phyloP scores from a whole-genome alignment of 2,329 filamentous ascomycete genomes.

The Aspergillus proliferans region DNA sequence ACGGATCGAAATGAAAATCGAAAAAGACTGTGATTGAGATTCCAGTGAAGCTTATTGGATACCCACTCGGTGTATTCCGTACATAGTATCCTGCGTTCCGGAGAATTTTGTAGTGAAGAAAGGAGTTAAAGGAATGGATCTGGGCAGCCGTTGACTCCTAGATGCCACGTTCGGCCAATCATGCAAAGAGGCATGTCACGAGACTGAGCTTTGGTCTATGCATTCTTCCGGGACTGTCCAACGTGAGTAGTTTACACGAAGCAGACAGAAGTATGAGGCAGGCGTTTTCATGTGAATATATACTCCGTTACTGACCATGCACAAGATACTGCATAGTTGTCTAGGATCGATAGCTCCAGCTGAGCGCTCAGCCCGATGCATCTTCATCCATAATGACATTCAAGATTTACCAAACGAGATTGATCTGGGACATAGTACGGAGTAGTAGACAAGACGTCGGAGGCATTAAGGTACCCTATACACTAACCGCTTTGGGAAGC shows the following conservation, averaged over 20 bases:
- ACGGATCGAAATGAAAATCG: too few relatives aligned
- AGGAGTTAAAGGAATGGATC: neutral
- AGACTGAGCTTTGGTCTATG: neutral
- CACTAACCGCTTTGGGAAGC: neutral
- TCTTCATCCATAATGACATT: too few relatives aligned
- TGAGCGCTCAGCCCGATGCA: too few relatives aligned
- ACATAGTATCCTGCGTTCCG: neutral
- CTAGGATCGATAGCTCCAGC: too few relatives aligned
- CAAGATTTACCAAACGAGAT: too few relatives aligned
- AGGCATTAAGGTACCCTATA: neutral
- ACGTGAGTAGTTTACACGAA: too few relatives aligned
- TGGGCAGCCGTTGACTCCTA: neutral
- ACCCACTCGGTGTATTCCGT: neutral
- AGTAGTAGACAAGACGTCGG: neutral
- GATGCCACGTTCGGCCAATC: neutral
- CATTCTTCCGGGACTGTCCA: neutral
- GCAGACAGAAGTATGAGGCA: too few relatives aligned
- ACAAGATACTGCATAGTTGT: too few relatives aligned
- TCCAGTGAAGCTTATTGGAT: neutral
- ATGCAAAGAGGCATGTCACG: neutral
- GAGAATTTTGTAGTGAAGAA: neutral
- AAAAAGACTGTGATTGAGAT: too few relatives aligned
- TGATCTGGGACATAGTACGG: too few relatives aligned
- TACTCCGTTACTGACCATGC: too few relatives aligned
- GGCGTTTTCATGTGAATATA: too few relatives aligned